Evolutionary conservation across 1,284 basidiomycete species (phyloP), one percentile per base, ranked within the genome.

Genomic region (Thelephora terrestris): DNA sequence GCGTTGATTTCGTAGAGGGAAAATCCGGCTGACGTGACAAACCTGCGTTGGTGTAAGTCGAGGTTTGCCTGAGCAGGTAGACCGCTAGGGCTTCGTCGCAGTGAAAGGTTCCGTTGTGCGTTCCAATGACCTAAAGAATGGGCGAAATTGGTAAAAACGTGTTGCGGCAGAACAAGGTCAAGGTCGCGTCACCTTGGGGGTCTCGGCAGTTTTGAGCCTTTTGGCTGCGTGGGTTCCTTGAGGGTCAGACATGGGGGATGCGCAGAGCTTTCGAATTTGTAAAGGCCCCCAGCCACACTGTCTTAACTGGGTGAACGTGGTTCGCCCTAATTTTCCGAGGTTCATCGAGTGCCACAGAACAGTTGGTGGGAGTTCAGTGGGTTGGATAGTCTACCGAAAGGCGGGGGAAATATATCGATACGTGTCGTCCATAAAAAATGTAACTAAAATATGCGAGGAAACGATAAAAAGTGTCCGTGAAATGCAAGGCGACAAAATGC

Each of bases 61-160:
- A 70, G 1, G 94, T 92, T 58, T 82, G 81, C 47, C 82, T 81
- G 38, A 99, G 74, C 50, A 99, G 74, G 66, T 86, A 92, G n/a
- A 96, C 91, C 1, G 92, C 92, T 18, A 96, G 75, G 0, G 91
- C 91, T 66, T 96, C 94, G 62, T 99, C 95, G 62, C 92, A 95
- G 63, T 99, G 95, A 66, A 97, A 97, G 0, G 91, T 92, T 20
- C 94, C 94, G 53, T 88, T 91, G 68, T 97, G 94, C 2, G 94
- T 97, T 46, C 91, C 91, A 59, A 95, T 94, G 36, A 76, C 63
- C 83, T 87, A 55, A 12, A 32, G 20, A 40, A 18, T 16, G 6
- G 7, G 10, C 40, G 17, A n/a, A 38, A 23, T 23, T 12, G 25
- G 17, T 37, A 12, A 20, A 24, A 16, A 34, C 25, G 23, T 42